These are phyloP conservation scores for Coniochaeta pulveracea DNA, from an alignment of 2,329 filamentous ascomycete species.

Conservation along the genomic window DNA sequence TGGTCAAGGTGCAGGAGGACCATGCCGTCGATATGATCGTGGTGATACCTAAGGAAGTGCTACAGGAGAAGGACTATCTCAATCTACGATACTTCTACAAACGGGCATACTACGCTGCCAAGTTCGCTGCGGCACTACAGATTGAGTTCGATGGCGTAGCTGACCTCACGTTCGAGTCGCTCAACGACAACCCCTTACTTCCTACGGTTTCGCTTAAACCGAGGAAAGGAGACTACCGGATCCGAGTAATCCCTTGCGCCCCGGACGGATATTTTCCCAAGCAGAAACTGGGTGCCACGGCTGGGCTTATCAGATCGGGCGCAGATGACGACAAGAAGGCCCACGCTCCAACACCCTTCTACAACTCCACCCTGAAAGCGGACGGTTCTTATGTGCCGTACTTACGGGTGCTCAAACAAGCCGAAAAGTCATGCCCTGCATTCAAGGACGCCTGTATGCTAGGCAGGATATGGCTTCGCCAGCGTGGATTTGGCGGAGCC, in stretches of 20 bases:
- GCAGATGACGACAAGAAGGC: conserved; percentile 28
- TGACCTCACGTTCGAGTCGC: conserved; percentile 49
- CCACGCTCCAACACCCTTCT: conserved; percentile 62
- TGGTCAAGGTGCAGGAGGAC: conserved; percentile 48
- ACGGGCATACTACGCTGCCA: conserved; percentile 80
- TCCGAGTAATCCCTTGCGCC: conserved; percentile 69
- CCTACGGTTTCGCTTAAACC: conserved; percentile 48
- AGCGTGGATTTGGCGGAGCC: conserved; percentile 66
- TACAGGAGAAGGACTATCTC: conserved; percentile 90
- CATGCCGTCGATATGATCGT: conserved; percentile 72
- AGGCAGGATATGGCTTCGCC: conserved; percentile 79
- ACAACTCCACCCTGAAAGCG: conserved; percentile 75
- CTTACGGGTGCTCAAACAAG: conserved; percentile 61
- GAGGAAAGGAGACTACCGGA: conserved; percentile 35
- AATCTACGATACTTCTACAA: conserved; percentile 94
- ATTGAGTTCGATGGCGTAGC: conserved; percentile 40
- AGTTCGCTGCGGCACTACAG: conserved; percentile 61
- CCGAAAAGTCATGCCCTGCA: conserved; percentile 55
- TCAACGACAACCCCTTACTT: conserved; percentile 65
- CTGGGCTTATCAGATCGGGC: conserved; percentile 56
- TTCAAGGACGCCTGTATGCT: conserved; percentile 80
- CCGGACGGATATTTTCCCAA: conserved; percentile 58
- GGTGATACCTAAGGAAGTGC: conserved; percentile 67
- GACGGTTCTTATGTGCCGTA: conserved; percentile 66
- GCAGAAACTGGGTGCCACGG: conserved; percentile 58